Base-by-base conservation (phyloP, 1,284 basidiomycete species). In the Ustilago curta region DNA sequence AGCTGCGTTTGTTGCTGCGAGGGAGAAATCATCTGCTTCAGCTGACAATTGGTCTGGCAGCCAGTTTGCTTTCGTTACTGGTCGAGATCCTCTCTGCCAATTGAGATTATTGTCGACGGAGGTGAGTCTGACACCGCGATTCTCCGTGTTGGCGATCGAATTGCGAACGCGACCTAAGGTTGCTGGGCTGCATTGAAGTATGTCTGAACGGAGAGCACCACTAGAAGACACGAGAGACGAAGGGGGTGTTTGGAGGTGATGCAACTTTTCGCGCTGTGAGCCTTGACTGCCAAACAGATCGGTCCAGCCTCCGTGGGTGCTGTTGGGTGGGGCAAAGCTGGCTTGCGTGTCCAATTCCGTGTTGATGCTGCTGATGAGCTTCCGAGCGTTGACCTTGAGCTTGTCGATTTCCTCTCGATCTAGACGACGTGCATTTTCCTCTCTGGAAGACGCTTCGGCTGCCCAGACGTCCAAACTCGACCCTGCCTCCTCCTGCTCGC, bases 271-370 rank as follows among this genome's bases (percentile, higher is more conserved):
- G 25, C 71, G 71, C 19, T 66, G 53, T 9, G 58, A 47, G 9
- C 71, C 71, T 48, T 74, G 55, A 53, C 66, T 74, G 21, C 66
- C 71, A 27, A 74, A 74, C 19, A 74, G 54, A 16, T 58, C 55
- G 3, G 57, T 57, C 65, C 65, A 74, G 4, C 50, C 61, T 6
- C 25, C 50, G 25, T 60, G 40, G 27, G 40, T 45, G 37, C 35
- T 49, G 40, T 45, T 65, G 16, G 58, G 53, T 3, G 53, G 35
- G 8, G 62, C 66, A 39, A 74, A 74, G 45, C 59, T 57, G 7
- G 62, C 53, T 49, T 65, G 61, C 5, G 54, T 66, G 25, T 66
- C 59, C n/a, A 39, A 25, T 3, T 58, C 61, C 2, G 61, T 45
- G 23, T 62, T 58, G 49, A 74, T 49, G 52, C 53, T 60, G 5